Percentiles rank a stretch among this genome's conserved stretches.
These are phyloP conservation scores for Dissophora globulifera DNA, from an alignment of 192 early-diverging fungal genomes.

Conservation along the genomic window DNA sequence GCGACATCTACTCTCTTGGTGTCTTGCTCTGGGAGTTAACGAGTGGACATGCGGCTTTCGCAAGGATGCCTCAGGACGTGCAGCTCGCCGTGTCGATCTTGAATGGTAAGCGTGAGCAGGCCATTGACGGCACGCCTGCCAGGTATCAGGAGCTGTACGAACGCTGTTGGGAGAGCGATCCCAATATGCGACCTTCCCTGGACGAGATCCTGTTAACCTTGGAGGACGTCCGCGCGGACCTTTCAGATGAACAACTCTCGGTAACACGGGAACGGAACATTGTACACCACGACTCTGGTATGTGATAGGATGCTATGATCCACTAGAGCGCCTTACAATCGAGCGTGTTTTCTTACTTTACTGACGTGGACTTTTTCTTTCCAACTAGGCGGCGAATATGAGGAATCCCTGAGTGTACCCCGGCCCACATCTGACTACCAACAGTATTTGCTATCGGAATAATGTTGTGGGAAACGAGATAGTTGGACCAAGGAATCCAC, in stretches of 20 bases:
- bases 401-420: constrained; percentile 32
- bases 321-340: background rate
- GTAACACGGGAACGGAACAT: constrained; percentile 12
- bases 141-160: constrained; percentile 41
- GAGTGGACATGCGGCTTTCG: constrained; percentile 42
- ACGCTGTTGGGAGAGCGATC: constrained; percentile 43
- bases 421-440: constrained; percentile 46
- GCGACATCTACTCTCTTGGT: constrained; percentile 57
- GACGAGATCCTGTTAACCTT: constrained; percentile 32
- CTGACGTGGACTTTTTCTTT: background rate
- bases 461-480: background rate
- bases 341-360: background rate
- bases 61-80: constrained; percentile 29
- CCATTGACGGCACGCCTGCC: constrained; percentile 39
- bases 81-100: constrained; percentile 36
- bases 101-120: constrained; percentile 42
- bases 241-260: constrained; percentile 21
- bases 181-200: constrained; percentile 29
- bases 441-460: constrained; percentile 13
- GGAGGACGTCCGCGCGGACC: background rate
- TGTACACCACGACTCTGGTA: constrained; percentile 4
- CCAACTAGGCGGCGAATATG: constrained; percentile 22
- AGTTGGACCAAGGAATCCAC: no score
- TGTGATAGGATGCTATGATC: no score
- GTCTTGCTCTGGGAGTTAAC: constrained; percentile 58